phyloP scores from a whole-genome alignment of 2,329 filamentous ascomycete genomes.

The Boeremia lycopersici region DNA sequence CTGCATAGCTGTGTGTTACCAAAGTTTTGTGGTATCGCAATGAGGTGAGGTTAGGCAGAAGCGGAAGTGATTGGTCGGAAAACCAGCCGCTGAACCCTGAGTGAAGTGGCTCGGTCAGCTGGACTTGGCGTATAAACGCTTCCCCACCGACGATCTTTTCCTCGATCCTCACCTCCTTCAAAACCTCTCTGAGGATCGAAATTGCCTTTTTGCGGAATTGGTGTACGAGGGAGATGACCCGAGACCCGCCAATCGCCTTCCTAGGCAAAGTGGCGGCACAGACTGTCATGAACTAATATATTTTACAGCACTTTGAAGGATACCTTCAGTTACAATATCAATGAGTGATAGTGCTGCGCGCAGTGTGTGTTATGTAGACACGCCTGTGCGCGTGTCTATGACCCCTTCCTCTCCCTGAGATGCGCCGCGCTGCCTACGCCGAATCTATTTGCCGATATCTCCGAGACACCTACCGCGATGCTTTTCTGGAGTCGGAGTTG shows the following conservation, averaged over 20 bases:
- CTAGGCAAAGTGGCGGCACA: conserved; percentile 17
- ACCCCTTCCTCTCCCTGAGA: conserved; percentile 1
- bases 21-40: neutral
- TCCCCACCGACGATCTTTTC: conserved; percentile 19
- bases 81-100: neutral
- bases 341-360: conserved; percentile 9
- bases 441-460: conserved; percentile 14
- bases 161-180: conserved; percentile 14
- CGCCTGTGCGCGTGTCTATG: conserved; percentile 13
- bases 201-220: neutral
- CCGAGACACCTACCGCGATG: conserved; percentile 6
- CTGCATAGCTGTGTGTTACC: neutral
- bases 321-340: conserved; percentile 1
- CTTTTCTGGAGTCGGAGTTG: conserved; percentile 6
- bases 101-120: conserved; percentile 8
- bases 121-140: conserved; percentile 13
- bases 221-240: conserved; percentile 8
- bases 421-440: conserved; percentile 14
- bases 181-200: conserved; percentile 12
- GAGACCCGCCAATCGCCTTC: conserved; percentile 13
- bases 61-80: conserved; percentile 3
- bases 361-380: conserved; percentile 11
- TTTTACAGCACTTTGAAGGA: conserved; percentile 3
- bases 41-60: neutral
- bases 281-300: conserved; percentile 12